Evolutionary conservation across 192 early-diverging fungal species (phyloP).

Genomic region (Backusella parvicylindrica): DNA sequence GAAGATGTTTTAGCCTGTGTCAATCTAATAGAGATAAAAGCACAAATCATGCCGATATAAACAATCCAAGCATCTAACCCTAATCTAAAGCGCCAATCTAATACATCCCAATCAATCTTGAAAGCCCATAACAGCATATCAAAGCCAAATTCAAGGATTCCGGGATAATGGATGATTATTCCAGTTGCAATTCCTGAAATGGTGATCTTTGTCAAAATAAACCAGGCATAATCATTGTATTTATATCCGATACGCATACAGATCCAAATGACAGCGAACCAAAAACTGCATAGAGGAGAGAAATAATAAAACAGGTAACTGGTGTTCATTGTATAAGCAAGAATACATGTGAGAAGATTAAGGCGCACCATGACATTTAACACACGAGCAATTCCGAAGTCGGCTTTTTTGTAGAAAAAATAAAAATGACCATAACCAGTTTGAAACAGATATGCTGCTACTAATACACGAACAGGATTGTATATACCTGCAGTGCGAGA

Average conservation of each 20-base stretch:
- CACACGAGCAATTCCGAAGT: constrained; percentile 63
- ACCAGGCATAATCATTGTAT: constrained; percentile 44
- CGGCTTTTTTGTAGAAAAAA: constrained; percentile 67
- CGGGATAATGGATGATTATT: constrained; percentile 35
- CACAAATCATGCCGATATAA: constrained; percentile 64
- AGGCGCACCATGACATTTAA: constrained; percentile 59
- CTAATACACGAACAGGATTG: constrained; percentile 68
- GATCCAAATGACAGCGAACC: constrained; percentile 63
- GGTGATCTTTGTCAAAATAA: constrained; percentile 53
- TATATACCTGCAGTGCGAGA: constrained; percentile 62
- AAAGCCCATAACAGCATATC: constrained; percentile 36
- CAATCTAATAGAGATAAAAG: constrained; percentile 43
- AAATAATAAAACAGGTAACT: constrained; percentile 80
- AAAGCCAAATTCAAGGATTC: constrained; percentile 43
- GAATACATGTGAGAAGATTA: constrained; percentile 61
- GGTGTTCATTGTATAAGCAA: constrained; percentile 67
- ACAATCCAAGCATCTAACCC: constrained; percentile 65
- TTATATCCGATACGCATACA: constrained; percentile 56
- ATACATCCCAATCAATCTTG: constrained; percentile 56
- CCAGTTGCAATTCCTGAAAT: constrained; percentile 36
- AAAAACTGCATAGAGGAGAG: constrained; percentile 69
- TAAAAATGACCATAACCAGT: constrained; percentile 79
- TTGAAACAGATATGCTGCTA: constrained; percentile 79
- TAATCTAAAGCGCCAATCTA: constrained; percentile 72
- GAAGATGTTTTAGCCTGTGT: constrained; percentile 31